These are phyloP conservation scores for Aquilaria agallochum DNA, from an alignment of 441 rosid species.

Conservation along the genomic window DNA sequence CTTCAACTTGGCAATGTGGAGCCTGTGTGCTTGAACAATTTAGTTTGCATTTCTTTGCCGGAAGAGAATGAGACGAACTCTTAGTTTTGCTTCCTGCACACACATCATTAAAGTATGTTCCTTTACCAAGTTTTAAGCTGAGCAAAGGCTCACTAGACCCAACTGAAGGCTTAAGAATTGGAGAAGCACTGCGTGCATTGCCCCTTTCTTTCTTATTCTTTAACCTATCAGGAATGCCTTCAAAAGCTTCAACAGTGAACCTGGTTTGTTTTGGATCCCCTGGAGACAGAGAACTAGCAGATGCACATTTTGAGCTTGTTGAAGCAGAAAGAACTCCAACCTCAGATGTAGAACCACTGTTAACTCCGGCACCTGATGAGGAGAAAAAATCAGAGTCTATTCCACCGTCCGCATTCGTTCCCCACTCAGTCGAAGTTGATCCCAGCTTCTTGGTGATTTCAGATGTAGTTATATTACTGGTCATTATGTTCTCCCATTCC, in stretches of 20 bases:
- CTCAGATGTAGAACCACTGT: constrained; percentile 61
- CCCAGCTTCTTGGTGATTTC: constrained; percentile 48
- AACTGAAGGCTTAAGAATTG: constrained; percentile 40
- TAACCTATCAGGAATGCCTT: constrained; percentile 35
- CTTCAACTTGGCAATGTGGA: constrained; percentile 73
- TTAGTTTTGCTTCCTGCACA: constrained; percentile 36
- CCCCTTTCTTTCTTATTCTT: constrained; percentile 34
- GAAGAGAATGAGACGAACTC: constrained; percentile 31
- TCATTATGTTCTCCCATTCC: constrained; percentile 71
- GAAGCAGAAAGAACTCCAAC: constrained; percentile 60
- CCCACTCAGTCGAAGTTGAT: constrained; percentile 41
- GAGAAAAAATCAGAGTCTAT: constrained; percentile 53
- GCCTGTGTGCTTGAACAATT: constrained; percentile 37
- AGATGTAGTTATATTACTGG: constrained; percentile 44
- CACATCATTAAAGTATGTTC: constrained; percentile 55
- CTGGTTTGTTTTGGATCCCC: constrained; percentile 46
- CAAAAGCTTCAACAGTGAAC: constrained; percentile 35
- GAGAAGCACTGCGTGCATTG: constrained; percentile 27
- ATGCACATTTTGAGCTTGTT: constrained; percentile 62
- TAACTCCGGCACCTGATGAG: constrained; percentile 47
- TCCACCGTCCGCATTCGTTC: constrained; percentile 52
- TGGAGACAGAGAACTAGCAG: constrained; percentile 57
- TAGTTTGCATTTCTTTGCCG: constrained; percentile 56
- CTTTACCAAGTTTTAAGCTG: constrained; percentile 75
- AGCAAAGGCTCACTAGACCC: constrained; percentile 60